Percentiles rank a stretch among this genome's conserved stretches.
Evolutionary conservation across 495 filamentous ascomycete genomes (phyloP).

Genomic region (Penicillium atrosanguineum): DNA sequence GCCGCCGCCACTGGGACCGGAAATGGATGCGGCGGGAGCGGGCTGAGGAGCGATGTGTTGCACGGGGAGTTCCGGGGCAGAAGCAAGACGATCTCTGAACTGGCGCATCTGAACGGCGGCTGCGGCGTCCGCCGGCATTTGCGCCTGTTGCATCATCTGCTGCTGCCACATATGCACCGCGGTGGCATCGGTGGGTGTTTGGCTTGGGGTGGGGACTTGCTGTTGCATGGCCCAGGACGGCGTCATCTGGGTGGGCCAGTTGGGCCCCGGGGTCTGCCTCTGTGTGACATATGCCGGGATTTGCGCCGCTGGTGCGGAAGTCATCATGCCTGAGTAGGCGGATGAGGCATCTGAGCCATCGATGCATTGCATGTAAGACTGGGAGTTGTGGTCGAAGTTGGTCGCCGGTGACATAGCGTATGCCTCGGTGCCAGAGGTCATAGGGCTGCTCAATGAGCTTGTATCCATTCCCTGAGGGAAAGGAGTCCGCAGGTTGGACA

Average conservation of each 20-base stretch:
- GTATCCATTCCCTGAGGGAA: slow-evolving; percentile 29
- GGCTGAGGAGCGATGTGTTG: slow-evolving; percentile 14
- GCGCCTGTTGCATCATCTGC: slow-evolving; percentile 30
- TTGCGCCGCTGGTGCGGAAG: slow-evolving; percentile 17
- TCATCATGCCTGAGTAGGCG: slow-evolving; percentile 15
- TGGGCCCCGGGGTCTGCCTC: slow-evolving; percentile 13
- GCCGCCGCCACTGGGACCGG: slow-evolving; percentile 18
- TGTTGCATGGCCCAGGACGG: slow-evolving; percentile 30
- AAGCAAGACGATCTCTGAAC: slow-evolving; percentile 40
- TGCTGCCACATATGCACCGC: slow-evolving; percentile 34
- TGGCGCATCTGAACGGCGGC: slow-evolving; percentile 29
- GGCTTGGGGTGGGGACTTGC: slow-evolving; percentile 19
- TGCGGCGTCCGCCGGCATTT: slow-evolving; percentile 18
- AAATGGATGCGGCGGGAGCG: slow-evolving; percentile 17
- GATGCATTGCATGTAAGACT: slow-evolving; percentile 28
- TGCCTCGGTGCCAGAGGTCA: slow-evolving; percentile 16
- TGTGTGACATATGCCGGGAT: slow-evolving; percentile 28
- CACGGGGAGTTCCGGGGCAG: slow-evolving; percentile 37
- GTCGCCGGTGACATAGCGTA: slow-evolving; percentile 34
- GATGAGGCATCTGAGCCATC: slow-evolving; percentile 7
- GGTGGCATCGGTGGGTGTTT: slow-evolving; percentile 23
- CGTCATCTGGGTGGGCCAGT: slow-evolving; percentile 16
- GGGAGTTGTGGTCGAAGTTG: slow-evolving; percentile 21
- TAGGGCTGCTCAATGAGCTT: slow-evolving; percentile 28
- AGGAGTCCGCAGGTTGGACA: slow-evolving; percentile 33